Base-by-base conservation (phyloP, 2,329 filamentous ascomycete genomes). In the Trichophyton equinum region DNA sequence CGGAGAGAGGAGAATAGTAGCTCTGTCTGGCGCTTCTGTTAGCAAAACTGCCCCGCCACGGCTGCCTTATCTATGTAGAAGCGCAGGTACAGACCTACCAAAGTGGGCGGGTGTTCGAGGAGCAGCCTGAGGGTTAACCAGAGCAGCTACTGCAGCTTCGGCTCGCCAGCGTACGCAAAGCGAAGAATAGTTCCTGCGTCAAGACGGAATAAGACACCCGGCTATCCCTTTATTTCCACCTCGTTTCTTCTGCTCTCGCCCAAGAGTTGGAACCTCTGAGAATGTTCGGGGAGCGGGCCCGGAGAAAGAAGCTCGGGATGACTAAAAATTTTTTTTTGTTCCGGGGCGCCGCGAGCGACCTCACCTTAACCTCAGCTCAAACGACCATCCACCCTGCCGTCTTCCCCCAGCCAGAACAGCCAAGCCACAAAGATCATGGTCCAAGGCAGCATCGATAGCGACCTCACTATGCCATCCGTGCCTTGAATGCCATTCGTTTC, bases 271-370 rank as follows among this genome's bases (percentile, higher is more conserved):
- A 53, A 53, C 11, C 47, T 53, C 11, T 13, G 13, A 33, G 49
- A 53, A 53, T 53, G 18, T 53, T 25, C 49, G 49, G 49, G 27
- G 7, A 22, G 49, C 49, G 49, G 49, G 22, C 22, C 47, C 22
- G 49, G 27, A 25, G n/a, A 44, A 44, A 44, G 40, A 44, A 44
- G n/a, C 15, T n/a, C 6, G 7, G 49, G 27, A 33, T 27, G 49
- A 53, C 49, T 53, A 53, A 53, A 53, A 53, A 13, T 13, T 25
- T 53, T 53, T 53, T 25, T 53, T 53, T 53, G 49, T n/a, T 53
- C 49, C 49, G 49, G 49, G 33, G 11, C 27, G 27, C 7, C 49
- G 49, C 49, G 25, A 13, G 22, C 22, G 22, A 25, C 47, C 15
- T 22, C 47, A 22, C 27, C 27, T 30, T 8, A 30, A 20, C 44